Conservation (phyloP, 768 basidiomycete genomes). For the Tulasnella sp. region DNA sequence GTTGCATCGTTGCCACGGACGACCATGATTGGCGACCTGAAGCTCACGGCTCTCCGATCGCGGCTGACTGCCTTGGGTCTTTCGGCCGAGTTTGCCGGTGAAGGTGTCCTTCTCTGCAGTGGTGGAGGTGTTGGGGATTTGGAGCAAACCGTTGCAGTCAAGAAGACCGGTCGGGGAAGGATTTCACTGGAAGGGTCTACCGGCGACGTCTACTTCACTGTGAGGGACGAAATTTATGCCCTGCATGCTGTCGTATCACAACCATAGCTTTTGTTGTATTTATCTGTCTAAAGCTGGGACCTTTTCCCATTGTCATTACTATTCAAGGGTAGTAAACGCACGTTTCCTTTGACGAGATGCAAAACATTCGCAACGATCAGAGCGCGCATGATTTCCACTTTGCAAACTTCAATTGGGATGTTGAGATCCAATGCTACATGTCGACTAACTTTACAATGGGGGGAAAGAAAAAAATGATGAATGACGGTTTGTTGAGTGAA, state of each 20-base stretch:
- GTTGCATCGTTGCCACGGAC: constrained; percentile 68
- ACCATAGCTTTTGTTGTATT: neutral
- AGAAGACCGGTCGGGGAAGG: constrained; percentile 75
- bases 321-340: neutral
- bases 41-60: constrained; percentile 81
- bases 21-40: constrained; percentile 95
- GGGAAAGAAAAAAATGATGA: neutral
- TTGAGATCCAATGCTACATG: constrained; percentile 22
- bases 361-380: neutral
- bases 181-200: constrained; percentile 86
- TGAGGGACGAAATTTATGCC: constrained; percentile 82
- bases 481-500: neutral
- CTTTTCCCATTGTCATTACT: neutral
- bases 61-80: constrained; percentile 66
- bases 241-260: constrained; percentile 77
- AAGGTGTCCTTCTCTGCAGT: constrained; percentile 89
- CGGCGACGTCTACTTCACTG: constrained; percentile 81
- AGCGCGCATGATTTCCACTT: neutral
- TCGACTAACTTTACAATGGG: constrained; percentile 10
- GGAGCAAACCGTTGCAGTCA: constrained; percentile 62
- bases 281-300: neutral
- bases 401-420: constrained; percentile 17
- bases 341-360: too few species aligned
- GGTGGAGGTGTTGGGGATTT: constrained; percentile 46
- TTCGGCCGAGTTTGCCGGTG: constrained; percentile 91